phyloP scores from a whole-genome alignment of 2,329 filamentous ascomycete genomes.

The Decorospora gaudefroyi region DNA sequence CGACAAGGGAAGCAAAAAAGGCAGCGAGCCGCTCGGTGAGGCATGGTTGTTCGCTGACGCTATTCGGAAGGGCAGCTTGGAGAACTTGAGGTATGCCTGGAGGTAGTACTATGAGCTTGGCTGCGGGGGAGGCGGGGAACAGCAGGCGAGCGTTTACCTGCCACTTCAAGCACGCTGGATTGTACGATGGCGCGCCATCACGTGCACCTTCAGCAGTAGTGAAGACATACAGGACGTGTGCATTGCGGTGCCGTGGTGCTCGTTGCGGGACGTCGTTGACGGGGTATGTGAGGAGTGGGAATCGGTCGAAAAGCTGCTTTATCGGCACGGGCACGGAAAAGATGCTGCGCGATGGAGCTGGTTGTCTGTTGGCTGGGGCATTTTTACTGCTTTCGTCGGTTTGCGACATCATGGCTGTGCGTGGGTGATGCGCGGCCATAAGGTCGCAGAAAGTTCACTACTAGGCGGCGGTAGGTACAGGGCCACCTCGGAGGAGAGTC shows the following conservation, averaged over 20 bases:
- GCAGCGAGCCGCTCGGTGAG: constrained; percentile 83
- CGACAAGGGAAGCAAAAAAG: constrained; percentile 72
- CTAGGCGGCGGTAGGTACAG: constrained; percentile 15
- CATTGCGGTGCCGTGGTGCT: constrained; percentile 53
- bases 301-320: constrained; percentile 79
- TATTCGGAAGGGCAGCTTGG: constrained; percentile 67
- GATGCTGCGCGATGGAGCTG: constrained; percentile 30
- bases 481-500: constrained; percentile 32
- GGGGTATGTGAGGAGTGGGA: constrained; percentile 77
- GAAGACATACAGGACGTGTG: constrained; percentile 76
- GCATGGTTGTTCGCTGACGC: constrained; percentile 87
- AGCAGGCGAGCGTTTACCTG: constrained; percentile 64
- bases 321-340: constrained; percentile 71
- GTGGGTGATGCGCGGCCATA: constrained; percentile 15
- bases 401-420: constrained; percentile 30
- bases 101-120: constrained; percentile 16
- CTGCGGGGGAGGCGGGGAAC: neutral
- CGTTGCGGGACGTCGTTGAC: constrained; percentile 74
- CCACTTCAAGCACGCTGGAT: constrained; percentile 93
- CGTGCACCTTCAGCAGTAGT: constrained; percentile 65
- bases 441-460: constrained; percentile 30
- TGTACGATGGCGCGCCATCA: constrained; percentile 73
- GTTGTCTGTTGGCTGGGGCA: constrained; percentile 8
- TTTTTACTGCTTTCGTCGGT: constrained; percentile 12
- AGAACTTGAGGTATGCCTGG: constrained; percentile 84